phyloP scores from a whole-genome alignment of 169 alveolate species.

The Plasmodium inui region DNA sequence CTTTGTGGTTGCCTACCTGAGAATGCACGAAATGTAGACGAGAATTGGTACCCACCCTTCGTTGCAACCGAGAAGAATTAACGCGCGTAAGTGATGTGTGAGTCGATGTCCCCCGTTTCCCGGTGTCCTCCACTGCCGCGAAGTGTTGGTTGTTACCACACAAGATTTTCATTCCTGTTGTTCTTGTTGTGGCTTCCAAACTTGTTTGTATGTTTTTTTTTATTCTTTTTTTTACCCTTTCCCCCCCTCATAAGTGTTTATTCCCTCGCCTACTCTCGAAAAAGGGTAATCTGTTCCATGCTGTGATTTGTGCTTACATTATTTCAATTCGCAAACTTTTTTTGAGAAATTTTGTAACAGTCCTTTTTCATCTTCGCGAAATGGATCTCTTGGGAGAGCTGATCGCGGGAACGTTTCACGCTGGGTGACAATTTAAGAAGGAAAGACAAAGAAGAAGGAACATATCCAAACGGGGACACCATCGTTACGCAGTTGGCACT shows the following conservation, averaged over 20 bases:
- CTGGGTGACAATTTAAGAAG: neutral
- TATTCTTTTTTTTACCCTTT: neutral
- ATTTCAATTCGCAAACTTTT: constrained; percentile 15
- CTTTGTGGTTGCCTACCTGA: neutral
- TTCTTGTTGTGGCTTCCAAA: too few relatives aligned
- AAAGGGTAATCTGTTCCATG: neutral
- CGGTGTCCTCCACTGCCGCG: neutral
- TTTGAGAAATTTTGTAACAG: neutral
- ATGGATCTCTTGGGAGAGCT: neutral
- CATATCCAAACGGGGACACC: neutral
- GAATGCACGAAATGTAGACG: neutral
- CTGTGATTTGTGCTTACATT: constrained; percentile 23
- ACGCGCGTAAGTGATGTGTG: neutral
- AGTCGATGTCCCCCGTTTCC: too few relatives aligned
- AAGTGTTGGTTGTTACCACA: neutral
- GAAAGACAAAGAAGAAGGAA: neutral
- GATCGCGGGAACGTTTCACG: neutral
- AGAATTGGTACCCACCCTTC: neutral
- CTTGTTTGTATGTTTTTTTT: neutral
- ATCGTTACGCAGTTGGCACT: neutral
- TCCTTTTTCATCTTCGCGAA: neutral
- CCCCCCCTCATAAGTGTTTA: neutral
- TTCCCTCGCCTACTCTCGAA: neutral
- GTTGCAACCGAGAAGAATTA: neutral
- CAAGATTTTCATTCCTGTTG: neutral